Evolutionary conservation across 257 asterid species (phyloP).

Genomic region (Voacanga thouarsii): DNA sequence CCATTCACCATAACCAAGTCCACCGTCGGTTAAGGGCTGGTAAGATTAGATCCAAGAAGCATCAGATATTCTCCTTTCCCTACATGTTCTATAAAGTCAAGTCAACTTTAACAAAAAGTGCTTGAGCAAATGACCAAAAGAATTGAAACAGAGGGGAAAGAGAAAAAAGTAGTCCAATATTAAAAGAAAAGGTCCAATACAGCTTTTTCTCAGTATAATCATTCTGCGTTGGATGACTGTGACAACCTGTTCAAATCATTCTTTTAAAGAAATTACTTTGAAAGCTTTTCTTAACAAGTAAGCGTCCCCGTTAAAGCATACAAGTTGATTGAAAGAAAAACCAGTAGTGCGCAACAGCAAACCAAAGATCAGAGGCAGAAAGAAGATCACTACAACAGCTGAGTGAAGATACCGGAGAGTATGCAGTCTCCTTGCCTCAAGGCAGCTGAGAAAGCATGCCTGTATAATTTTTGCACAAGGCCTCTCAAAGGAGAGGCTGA

Average conservation of each 20-base stretch:
- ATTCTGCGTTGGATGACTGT: neutral
- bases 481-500: constrained; percentile 27
- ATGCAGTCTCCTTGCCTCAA: constrained; percentile 46
- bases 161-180: neutral
- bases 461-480: constrained; percentile 55
- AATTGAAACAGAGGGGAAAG: constrained; percentile 6
- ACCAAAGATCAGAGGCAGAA: constrained; percentile 3
- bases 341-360: constrained; percentile 18
- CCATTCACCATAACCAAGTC: neutral
- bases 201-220: constrained; percentile 29
- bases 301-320: constrained; percentile 40
- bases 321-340: constrained; percentile 15
- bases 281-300: constrained; percentile 40
- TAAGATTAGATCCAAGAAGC: neutral
- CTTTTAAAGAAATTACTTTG: constrained; percentile 10
- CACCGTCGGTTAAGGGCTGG: neutral
- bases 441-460: constrained; percentile 42
- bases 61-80: constrained; percentile 3
- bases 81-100: constrained; percentile 11
- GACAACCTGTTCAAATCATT: constrained; percentile 22
- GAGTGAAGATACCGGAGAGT: constrained; percentile 9
- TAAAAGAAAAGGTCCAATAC: constrained; percentile 40
- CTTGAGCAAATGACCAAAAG: constrained; percentile 1
- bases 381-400: neutral
- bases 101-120: constrained; percentile 21